Conservation (phyloP, 2,329 filamentous ascomycete genomes). For the Alternaria brassicicola region DNA sequence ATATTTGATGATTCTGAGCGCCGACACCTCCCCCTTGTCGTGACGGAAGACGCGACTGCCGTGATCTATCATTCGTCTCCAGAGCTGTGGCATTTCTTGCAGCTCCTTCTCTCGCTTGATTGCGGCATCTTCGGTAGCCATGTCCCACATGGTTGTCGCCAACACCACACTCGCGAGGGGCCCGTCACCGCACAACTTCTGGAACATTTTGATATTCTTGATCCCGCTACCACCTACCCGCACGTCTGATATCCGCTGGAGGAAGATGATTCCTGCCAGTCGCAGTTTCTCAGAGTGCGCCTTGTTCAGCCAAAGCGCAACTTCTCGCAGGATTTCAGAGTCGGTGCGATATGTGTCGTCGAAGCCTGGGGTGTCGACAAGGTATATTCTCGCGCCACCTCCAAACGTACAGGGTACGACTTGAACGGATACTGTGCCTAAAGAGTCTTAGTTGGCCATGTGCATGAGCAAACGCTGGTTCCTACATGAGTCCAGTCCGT, state of each 20-base stretch:
- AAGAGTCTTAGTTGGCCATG: neutral
- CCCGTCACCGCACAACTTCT: conserved; percentile 52
- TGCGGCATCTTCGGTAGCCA: neutral
- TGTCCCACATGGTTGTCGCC: conserved; percentile 53
- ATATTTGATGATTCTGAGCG: conserved; percentile 13
- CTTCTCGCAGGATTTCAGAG: conserved; percentile 53
- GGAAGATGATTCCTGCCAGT: conserved; percentile 55
- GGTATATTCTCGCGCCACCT: conserved; percentile 8
- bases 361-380: conserved; percentile 59
- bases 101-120: conserved; percentile 3
- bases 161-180: conserved; percentile 52
- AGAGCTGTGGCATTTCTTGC: conserved; percentile 2
- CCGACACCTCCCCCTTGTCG: conserved; percentile 9
- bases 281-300: conserved; percentile 41
- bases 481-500: conserved; percentile 15
- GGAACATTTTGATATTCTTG: conserved; percentile 55
- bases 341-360: conserved; percentile 54
- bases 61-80: conserved; percentile 19
- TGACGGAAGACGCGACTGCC: conserved; percentile 21
- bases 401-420: conserved; percentile 3
- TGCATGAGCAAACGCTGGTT: accelerated
- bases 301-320: conserved; percentile 49
- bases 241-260: conserved; percentile 54
- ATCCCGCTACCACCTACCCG: conserved; percentile 49
- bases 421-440: conserved; percentile 11